phyloP scores from a whole-genome alignment of 805 yeast genomes.

The Cyberlindnera lachancei region DNA sequence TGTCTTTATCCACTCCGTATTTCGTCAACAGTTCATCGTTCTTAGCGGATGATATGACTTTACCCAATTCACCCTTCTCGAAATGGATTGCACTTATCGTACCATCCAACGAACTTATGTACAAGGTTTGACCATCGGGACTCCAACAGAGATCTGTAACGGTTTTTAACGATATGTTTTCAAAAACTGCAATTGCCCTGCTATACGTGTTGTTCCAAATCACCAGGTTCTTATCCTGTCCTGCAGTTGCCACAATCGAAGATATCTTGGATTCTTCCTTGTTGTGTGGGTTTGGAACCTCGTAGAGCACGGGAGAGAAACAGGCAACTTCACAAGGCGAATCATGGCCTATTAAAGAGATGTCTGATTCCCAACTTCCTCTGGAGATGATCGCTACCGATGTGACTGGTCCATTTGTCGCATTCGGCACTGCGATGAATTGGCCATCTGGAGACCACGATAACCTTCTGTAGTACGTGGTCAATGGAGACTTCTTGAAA shows the following conservation, averaged over 20 bases:
- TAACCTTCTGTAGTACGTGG: slow-evolving; percentile 79
- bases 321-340: slow-evolving; percentile 78
- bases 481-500: slow-evolving; percentile 80
- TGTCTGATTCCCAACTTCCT: slow-evolving; percentile 73
- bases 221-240: slow-evolving; percentile 85
- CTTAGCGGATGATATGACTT: slow-evolving; percentile 52
- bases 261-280: slow-evolving; percentile 32
- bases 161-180: slow-evolving; percentile 66
- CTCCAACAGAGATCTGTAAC: slow-evolving; percentile 90
- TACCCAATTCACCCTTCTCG: slow-evolving; percentile 57
- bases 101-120: slow-evolving; percentile 79
- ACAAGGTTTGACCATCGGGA: slow-evolving; percentile 69
- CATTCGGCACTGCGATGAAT: slow-evolving; percentile 79
- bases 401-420: slow-evolving; percentile 75
- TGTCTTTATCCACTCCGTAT: slow-evolving; percentile 85
- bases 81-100: slow-evolving; percentile 62
- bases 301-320: slow-evolving; percentile 65
- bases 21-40: slow-evolving; percentile 65
- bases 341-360: slow-evolving; percentile 74
- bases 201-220: slow-evolving; percentile 78
- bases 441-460: slow-evolving; percentile 94
- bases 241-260: slow-evolving; percentile 89
- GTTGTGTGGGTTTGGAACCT: slow-evolving; percentile 15
- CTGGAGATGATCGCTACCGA: slow-evolving; percentile 67
- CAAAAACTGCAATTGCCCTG: slow-evolving; percentile 73